Conservation (phyloP, 352 stramenopile species). For the Peronosclerospora sorghi region DNA sequence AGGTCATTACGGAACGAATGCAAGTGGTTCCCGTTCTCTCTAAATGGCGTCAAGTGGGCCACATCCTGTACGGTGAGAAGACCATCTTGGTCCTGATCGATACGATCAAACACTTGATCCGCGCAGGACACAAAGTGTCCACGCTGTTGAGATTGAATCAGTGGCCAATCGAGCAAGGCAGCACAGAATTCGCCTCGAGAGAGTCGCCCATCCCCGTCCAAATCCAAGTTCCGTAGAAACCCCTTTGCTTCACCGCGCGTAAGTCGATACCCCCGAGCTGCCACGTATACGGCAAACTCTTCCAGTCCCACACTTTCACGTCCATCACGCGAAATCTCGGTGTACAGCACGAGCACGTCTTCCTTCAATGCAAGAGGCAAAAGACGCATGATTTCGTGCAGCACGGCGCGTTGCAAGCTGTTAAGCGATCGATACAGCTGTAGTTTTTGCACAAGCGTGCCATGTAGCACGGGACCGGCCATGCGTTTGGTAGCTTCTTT, state of each 20-base stretch:
- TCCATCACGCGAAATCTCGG: constrained; percentile 41
- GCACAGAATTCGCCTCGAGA: constrained; percentile 54
- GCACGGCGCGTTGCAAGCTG: constrained; percentile 50
- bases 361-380: constrained; percentile 47
- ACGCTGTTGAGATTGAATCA: constrained; percentile 29
- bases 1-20: constrained; percentile 59
- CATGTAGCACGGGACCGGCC: constrained; percentile 27
- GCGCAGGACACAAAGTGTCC: constrained; percentile 26
- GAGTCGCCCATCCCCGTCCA: constrained; percentile 52
- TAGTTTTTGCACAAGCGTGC: constrained; percentile 60
- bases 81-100: constrained; percentile 46
- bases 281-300: constrained; percentile 44
- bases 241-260: constrained; percentile 45
- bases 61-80: constrained; percentile 37
- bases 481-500: constrained; percentile 16
- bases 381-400: constrained; percentile 40
- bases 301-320: constrained; percentile 34
- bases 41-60: constrained; percentile 32
- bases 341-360: constrained; percentile 57
- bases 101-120: constrained; percentile 27
- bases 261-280: constrained; percentile 44
- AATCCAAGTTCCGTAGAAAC: constrained; percentile 48
- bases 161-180: constrained; percentile 54
- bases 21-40: constrained; percentile 3
- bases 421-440: constrained; percentile 69